Evolutionary conservation across 2,329 filamentous ascomycete genomes (phyloP).

Genomic region (Fusarium vanettenii): DNA sequence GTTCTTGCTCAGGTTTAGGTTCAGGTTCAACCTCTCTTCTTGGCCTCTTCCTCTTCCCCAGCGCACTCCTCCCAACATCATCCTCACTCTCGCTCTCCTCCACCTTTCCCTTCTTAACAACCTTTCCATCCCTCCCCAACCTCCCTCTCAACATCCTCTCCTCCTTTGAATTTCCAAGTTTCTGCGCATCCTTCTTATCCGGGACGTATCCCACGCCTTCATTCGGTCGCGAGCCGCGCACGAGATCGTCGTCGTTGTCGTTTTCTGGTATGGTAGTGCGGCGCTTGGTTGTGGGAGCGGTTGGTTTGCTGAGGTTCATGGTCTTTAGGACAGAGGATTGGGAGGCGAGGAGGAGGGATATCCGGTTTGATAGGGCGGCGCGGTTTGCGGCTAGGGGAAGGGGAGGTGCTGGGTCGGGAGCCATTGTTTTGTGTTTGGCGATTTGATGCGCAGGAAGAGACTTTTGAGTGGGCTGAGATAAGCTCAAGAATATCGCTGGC

Average conservation of each 20-base stretch:
- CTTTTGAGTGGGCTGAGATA: neutral
- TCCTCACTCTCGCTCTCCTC: constrained; percentile 51
- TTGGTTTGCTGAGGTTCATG: constrained; percentile 41
- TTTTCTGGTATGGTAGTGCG: constrained; percentile 15
- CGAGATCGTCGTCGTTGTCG: constrained; percentile 44
- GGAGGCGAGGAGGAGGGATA: constrained; percentile 53
- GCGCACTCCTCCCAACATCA: constrained; percentile 51
- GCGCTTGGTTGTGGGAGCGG: neutral
- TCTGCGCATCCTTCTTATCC: constrained; percentile 35
- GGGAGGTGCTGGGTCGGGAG: constrained; percentile 36
- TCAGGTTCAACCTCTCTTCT: constrained; percentile 28
- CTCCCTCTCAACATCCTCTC: constrained; percentile 48
- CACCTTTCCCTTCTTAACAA: constrained; percentile 18
- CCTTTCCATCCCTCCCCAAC: constrained; percentile 40
- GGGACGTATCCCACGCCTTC: constrained; percentile 56
- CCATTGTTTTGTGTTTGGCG: constrained; percentile 25
- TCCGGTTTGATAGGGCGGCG: constrained; percentile 55
- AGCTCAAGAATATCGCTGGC: neutral
- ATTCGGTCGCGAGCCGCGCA: constrained; percentile 45
- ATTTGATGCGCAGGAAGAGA: too few species aligned
- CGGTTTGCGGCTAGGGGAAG: constrained; percentile 53
- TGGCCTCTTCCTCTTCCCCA: constrained; percentile 53
- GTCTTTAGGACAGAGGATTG: constrained; percentile 49
- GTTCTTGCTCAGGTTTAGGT: neutral
- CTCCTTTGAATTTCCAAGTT: constrained; percentile 39